Base-by-base conservation (phyloP, 2,329 filamentous ascomycete genomes). In the Claviceps sp. region DNA sequence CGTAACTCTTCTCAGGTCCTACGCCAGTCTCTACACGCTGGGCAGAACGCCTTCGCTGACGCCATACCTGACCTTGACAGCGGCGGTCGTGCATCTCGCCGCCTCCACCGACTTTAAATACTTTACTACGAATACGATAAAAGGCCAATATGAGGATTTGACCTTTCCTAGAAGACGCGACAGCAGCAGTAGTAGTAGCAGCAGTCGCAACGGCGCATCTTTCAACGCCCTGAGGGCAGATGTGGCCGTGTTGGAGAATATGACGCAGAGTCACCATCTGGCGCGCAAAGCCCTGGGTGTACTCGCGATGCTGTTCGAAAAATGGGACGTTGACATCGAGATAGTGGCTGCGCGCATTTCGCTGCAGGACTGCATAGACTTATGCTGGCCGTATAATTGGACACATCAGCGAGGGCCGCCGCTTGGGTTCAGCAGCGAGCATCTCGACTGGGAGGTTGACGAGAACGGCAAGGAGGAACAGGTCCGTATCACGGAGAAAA, bases 221-320 rank as follows among this genome's bases (percentile, higher is more conserved):
- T 61, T 68, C 2, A 67, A 72, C 30, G 66, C 71, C 2, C 69
- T 82, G 36, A 69, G 63, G 7, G 74, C 77, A 50, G 77, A 77
- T 4, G 77, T 82, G 30, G 63, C 71, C 1, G 75, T 80, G 54
- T 66, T 82, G 11, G 72, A 72, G 1, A 76, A 81, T 57, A 82
- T 82, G 79, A 72, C 74, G 0, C 73, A 72, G 0, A 80, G 77
- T 50, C 77, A 80, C 56, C 73, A 76, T 51, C 79, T 80, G 58
- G 77, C 77, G 11, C 73, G 77, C 56, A 76, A 79, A 56, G 77
- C 77, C 0, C 68, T 80, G 46, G 76, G 76, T 54, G 81, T 82
- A 16, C 63, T 82, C 4, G 71, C 72, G 1, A 79, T 74, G 53
- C 65, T 82, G 1, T 73, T 75, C 2, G 70, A 70, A 54, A 76